Conservation (phyloP, 176 grass and related monocot species). For the Pontederia crassipes region DNA sequence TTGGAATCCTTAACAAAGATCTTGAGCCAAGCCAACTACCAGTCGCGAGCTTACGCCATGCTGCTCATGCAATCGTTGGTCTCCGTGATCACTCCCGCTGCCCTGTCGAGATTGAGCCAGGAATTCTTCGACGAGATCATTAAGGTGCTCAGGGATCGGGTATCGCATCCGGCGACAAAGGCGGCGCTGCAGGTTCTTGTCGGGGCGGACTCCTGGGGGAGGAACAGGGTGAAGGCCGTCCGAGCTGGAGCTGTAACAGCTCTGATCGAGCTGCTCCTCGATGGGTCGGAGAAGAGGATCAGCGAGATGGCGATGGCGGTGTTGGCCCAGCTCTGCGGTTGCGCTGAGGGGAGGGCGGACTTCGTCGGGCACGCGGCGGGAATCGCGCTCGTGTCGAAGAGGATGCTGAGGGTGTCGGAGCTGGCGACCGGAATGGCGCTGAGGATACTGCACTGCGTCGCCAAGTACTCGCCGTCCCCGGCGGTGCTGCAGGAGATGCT, state of each 20-base stretch:
- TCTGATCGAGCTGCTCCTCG: constrained; percentile 36
- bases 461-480: constrained; percentile 15
- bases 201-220: constrained; percentile 33
- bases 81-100: constrained; percentile 19
- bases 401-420: constrained; percentile 40
- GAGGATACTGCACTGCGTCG: constrained; percentile 27
- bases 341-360: constrained; percentile 41
- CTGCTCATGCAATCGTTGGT: constrained; percentile 43
- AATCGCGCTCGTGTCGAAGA: constrained; percentile 35
- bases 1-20: constrained; percentile 29
- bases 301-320: constrained; percentile 38
- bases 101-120: constrained; percentile 18
- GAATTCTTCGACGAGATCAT: constrained; percentile 41
- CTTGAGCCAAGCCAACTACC: constrained; percentile 36
- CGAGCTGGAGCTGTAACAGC: constrained; percentile 40
- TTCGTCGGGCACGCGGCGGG: constrained; percentile 35
- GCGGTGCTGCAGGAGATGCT: constrained; percentile 43
- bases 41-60: constrained; percentile 34
- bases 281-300: constrained; percentile 16
- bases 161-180: constrained; percentile 40
- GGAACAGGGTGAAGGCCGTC: constrained; percentile 54
- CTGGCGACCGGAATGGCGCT: constrained; percentile 26
- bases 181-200: constrained; percentile 49
- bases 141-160: constrained; percentile 19
- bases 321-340: constrained; percentile 34